These are phyloP conservation scores for Aspergillus thermomutatus DNA, from an alignment of 2,329 filamentous ascomycete genomes.

Conservation along the genomic window DNA sequence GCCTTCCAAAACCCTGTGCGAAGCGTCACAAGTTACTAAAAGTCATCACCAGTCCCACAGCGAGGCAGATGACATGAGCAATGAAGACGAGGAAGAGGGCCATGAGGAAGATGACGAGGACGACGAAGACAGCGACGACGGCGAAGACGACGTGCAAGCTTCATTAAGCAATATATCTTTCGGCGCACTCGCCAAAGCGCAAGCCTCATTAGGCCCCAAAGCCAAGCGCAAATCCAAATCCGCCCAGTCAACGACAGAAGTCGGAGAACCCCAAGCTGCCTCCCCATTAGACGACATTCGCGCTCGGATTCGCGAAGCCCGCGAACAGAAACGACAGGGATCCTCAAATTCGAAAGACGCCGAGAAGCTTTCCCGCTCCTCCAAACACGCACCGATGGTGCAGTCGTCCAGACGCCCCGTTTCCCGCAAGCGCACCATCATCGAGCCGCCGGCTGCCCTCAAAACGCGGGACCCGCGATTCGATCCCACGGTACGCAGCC, in stretches of 20 bases:
- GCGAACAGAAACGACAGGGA: constrained; percentile 39
- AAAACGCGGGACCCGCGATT: constrained; percentile 86
- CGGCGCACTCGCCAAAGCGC: constrained; percentile 82
- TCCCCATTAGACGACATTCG: constrained; percentile 39
- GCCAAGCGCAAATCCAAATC: constrained; percentile 28
- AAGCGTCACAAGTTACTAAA: not conserved
- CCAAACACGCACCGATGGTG: constrained; percentile 86
- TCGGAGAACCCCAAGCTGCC: constrained; percentile 12
- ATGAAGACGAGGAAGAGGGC: constrained; percentile 41
- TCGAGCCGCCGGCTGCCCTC: constrained; percentile 52
- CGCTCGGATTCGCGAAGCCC: constrained; percentile 38
- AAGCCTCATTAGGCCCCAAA: constrained; percentile 59
- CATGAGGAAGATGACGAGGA: constrained; percentile 34
- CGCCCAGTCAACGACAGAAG: constrained; percentile 8
- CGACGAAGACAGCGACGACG: constrained; percentile 30
- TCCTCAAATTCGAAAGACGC: constrained; percentile 22
- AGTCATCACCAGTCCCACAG: constrained; percentile 12
- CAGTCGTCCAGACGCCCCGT: constrained; percentile 81
- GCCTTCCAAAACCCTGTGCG: not conserved
- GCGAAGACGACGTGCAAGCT: constrained; percentile 34
- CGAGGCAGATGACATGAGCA: constrained; percentile 29
- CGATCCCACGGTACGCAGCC: constrained; percentile 56
- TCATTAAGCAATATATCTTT: constrained; percentile 69
- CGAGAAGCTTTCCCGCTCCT: constrained; percentile 49
- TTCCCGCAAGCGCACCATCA: constrained; percentile 71